Evolutionary conservation across 1,284 basidiomycete genomes (phyloP).

Genomic region (Grifola frondosa): DNA sequence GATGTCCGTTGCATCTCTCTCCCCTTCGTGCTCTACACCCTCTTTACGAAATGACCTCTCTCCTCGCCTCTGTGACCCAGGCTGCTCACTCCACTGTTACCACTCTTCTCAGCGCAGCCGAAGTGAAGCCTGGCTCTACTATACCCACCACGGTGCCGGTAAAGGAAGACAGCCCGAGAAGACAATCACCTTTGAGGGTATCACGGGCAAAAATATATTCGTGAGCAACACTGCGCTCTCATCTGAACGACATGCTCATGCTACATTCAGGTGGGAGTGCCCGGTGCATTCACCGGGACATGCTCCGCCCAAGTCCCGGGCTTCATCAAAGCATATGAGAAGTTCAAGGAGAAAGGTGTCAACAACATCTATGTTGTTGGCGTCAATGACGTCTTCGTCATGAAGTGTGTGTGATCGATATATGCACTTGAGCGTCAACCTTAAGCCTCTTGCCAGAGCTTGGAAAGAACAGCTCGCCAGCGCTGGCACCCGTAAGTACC

Average conservation of each 20-base stretch:
- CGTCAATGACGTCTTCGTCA: constrained; percentile 72
- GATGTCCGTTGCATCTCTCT: background rate
- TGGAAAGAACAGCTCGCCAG: constrained; percentile 70
- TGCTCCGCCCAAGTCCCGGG: constrained; percentile 59
- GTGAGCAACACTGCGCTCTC: constrained; percentile 39
- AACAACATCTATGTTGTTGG: constrained; percentile 65
- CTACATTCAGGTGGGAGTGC: constrained; percentile 51
- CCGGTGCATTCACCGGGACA: constrained; percentile 60
- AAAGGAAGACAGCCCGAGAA: constrained; percentile 57
- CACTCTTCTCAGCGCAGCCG: constrained; percentile 45
- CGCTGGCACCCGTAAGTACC: constrained; percentile 48
- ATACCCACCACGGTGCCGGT: constrained; percentile 46
- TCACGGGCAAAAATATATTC: constrained; percentile 70
- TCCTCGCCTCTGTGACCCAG: constrained; percentile 44
- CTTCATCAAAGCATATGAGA: constrained; percentile 59
- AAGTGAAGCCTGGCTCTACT: constrained; percentile 45
- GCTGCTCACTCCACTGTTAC: constrained; percentile 56
- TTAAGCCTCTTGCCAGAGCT: constrained; percentile 43
- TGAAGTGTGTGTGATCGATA: constrained; percentile 42
- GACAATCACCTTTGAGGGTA: constrained; percentile 44
- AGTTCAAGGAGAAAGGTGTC: constrained; percentile 72
- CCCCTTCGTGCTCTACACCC: constrained; percentile 1
- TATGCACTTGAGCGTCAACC: constrained; percentile 1
- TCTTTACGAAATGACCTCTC: constrained; percentile 42
- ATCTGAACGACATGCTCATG: background rate